A percentile compares a stretch with the other conserved stretches of the same genome.
phyloP scores from a whole-genome alignment of 768 basidiomycete species.

The Leccinum arenicola region DNA sequence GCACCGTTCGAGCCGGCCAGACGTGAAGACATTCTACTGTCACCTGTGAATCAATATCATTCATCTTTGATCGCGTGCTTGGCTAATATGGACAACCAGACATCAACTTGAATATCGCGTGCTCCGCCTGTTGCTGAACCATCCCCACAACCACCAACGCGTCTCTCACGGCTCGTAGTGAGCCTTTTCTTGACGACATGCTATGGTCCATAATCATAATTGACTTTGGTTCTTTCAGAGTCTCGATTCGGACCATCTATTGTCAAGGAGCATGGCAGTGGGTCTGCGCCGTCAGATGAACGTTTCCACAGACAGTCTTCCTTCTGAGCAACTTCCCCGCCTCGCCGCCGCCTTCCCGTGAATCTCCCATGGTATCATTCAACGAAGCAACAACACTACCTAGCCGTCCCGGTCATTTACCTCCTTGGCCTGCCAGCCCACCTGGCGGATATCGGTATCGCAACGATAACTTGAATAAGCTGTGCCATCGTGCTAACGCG shows the following conservation, averaged over 20 bases:
- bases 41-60: conserved; percentile 12
- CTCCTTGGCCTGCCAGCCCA: no score
- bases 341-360: no score
- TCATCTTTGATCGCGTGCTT: neutral
- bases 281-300: no score
- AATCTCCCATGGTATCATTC: no score
- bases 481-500: no score
- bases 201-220: neutral
- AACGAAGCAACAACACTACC: no score
- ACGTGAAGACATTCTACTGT: conserved; percentile 9
- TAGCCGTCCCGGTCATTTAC: no score
- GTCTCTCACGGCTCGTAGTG: conserved; percentile 17
- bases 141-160: neutral
- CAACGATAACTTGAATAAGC: no score
- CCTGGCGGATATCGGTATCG: no score
- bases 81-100: conserved; percentile 12
- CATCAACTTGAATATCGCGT: neutral
- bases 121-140: conserved; percentile 13
- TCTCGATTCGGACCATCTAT: conserved; percentile 33
- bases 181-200: neutral
- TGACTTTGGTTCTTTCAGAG: conserved; percentile 9
- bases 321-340: no score
- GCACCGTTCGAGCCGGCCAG: neutral
- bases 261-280: conserved; percentile 12
- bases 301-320: no score